These are phyloP conservation scores for Cyberlindnera lachancei DNA, from an alignment of 805 yeast genomes.

Conservation along the genomic window DNA sequence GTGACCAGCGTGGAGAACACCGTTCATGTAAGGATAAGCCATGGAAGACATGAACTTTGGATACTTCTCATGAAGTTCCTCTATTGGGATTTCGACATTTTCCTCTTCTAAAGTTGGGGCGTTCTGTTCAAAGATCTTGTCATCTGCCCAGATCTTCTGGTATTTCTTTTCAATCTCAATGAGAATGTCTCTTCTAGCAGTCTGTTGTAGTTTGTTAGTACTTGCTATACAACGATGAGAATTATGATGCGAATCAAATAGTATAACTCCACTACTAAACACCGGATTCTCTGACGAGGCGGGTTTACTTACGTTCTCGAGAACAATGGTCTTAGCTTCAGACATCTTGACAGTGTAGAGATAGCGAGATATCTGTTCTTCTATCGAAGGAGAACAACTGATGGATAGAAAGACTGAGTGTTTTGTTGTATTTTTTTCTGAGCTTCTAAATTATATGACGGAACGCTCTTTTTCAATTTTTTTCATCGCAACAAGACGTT, in stretches of 20 bases:
- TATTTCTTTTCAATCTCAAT: constrained; percentile 83
- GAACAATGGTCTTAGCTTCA: constrained; percentile 30
- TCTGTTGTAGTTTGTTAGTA: constrained; percentile 32
- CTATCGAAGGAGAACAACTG: neutral
- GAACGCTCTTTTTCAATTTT: no score
- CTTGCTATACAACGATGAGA: neutral
- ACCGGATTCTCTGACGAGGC: no score
- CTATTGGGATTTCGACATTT: constrained; percentile 43
- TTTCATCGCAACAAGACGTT: no score
- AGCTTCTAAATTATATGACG: neutral
- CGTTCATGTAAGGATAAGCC: constrained; percentile 99
- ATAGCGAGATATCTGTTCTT: no score
- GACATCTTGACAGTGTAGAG: constrained; percentile 13
- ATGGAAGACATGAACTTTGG: constrained; percentile 88
- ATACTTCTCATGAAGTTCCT: constrained; percentile 56
- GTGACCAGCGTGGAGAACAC: constrained; percentile 95
- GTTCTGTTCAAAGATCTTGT: constrained; percentile 75
- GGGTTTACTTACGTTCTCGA: constrained; percentile 30
- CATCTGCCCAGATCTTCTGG: constrained; percentile 80
- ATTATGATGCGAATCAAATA: no score
- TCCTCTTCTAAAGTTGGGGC: constrained; percentile 74
- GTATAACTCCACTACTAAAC: no score
- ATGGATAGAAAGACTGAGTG: neutral
- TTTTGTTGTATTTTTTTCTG: no score
- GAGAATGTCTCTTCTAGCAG: constrained; percentile 89